phyloP scores from a whole-genome alignment of 2,329 filamentous ascomycete species.

The Orbilia oligospora region DNA sequence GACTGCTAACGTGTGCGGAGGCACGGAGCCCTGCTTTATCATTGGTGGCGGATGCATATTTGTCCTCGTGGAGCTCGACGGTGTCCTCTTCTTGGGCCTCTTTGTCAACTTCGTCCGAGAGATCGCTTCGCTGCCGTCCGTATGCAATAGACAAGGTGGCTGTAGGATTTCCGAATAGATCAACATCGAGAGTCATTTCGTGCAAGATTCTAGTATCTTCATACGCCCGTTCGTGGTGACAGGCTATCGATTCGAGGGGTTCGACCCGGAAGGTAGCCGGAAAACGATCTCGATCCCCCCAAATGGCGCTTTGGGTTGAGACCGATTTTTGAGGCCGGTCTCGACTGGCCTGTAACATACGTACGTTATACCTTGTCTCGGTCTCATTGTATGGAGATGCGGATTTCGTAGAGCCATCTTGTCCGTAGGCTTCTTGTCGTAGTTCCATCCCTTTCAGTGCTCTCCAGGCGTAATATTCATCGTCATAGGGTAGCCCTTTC shows the following conservation, averaged over 20 bases:
- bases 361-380: constrained; percentile 1
- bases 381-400: constrained; percentile 10
- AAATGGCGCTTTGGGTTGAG: too few species aligned
- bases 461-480: constrained; percentile 9
- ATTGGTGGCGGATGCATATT: too few species aligned
- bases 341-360: not conserved
- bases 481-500: constrained; percentile 16
- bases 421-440: constrained; percentile 20
- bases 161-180: constrained; percentile 16
- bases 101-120: too few species aligned
- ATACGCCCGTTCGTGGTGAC: constrained; percentile 9
- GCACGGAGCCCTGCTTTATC: too few species aligned
- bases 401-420: not conserved
- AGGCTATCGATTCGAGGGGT: not conserved
- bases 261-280: constrained; percentile 8
- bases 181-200: not conserved
- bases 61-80: too few species aligned
- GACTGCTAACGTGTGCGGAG: too few species aligned
- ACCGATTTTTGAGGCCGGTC: not conserved
- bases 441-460: constrained; percentile 9
- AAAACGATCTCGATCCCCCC: too few species aligned
- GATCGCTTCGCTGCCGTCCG: constrained; percentile 6
- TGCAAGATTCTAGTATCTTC: constrained; percentile 29
- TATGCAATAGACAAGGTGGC: constrained; percentile 25
- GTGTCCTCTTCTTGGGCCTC: too few species aligned